These are phyloP conservation scores for Xylariaceae sp. DNA, from an alignment of 2,329 filamentous ascomycete species.

Conservation along the genomic window DNA sequence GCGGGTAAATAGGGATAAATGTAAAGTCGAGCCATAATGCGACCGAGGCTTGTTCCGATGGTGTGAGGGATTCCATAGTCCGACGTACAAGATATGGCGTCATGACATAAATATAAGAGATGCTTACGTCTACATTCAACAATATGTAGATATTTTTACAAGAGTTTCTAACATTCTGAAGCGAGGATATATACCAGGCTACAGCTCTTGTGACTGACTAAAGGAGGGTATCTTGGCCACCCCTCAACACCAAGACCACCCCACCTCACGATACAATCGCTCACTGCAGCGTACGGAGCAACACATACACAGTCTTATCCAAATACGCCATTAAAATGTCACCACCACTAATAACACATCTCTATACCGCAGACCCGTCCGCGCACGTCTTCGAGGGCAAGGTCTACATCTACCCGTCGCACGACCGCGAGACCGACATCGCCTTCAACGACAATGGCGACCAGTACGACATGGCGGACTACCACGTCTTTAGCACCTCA, in stretches of 20 bases:
- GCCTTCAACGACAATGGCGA: slow-evolving; percentile 81
- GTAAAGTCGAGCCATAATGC: too few relatives aligned
- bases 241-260: slow-evolving; percentile 31
- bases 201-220: background rate
- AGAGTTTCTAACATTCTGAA: background rate
- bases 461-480: slow-evolving; percentile 84
- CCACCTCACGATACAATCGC: slow-evolving; percentile 29
- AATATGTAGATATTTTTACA: background rate
- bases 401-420: slow-evolving; percentile 80
- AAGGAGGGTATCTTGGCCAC: background rate
- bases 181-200: background rate
- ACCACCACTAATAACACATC: slow-evolving; percentile 70
- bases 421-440: slow-evolving; percentile 76
- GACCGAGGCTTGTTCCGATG: slow-evolving; percentile 29
- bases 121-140: background rate
- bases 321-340: slow-evolving; percentile 40
- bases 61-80: slow-evolving; percentile 15
- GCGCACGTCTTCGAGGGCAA: slow-evolving; percentile 77
- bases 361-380: slow-evolving; percentile 80
- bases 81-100: background rate
- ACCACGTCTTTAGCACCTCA: slow-evolving; percentile 73
- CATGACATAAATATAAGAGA: background rate
- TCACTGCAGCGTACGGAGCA: slow-evolving; percentile 5
- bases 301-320: background rate
- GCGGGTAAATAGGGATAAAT: slow-evolving; percentile 46